Evolutionary conservation across 2,329 filamentous ascomycete genomes (phyloP).

Genomic region (Akanthomyces muscarius): DNA sequence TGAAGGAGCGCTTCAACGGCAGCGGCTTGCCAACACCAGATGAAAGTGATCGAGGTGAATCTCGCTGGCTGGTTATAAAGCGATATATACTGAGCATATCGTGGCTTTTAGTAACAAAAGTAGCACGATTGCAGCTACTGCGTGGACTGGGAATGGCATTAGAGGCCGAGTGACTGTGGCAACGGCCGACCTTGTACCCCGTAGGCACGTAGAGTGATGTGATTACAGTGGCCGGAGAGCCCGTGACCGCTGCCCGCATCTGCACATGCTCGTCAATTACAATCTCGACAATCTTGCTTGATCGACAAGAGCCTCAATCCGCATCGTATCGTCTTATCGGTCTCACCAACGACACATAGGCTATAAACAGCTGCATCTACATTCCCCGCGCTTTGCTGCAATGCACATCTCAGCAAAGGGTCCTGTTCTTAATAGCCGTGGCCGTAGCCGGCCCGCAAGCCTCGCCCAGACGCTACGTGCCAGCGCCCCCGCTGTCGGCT

Average conservation of each 20-base stretch:
- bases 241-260: too few species aligned
- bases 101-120: too few species aligned
- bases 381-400: neutral
- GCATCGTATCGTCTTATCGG: neutral
- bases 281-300: neutral
- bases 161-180: too few species aligned
- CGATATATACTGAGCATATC: neutral
- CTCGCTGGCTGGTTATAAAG: neutral
- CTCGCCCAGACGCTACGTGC: too few species aligned
- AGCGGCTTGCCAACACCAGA: neutral
- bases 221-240: too few species aligned
- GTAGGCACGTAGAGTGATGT: too few species aligned
- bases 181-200: too few species aligned
- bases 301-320: neutral
- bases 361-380: neutral
- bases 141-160: too few species aligned
- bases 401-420: neutral
- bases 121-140: too few species aligned
- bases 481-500: too few species aligned
- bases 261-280: neutral
- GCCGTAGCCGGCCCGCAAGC: too few species aligned
- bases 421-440: neutral
- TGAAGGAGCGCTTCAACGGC: neutral
- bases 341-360: neutral
- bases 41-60: neutral